Base-by-base conservation (phyloP, 129 eudicot species). In the Heracleum sosnowskyi region DNA sequence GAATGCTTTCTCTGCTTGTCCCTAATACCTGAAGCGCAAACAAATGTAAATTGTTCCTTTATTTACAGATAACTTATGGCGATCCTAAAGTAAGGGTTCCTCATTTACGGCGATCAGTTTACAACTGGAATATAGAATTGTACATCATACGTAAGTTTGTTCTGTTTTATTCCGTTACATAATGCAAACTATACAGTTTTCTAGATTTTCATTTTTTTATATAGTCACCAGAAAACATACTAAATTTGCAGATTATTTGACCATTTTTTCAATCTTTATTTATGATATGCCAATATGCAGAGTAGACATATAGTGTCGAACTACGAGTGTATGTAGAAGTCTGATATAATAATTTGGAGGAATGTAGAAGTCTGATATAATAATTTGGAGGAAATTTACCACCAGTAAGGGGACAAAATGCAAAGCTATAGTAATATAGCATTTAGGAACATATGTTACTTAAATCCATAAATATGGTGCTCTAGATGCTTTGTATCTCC, bases 61-160 rank as follows among this genome's bases (percentile, higher is more conserved):
- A 40, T 84, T 79, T 83, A 78, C 96, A 95, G 98, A 88, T 95
- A 85, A 95, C 98, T 40, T 95, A 95, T 83, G 98, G 98, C 80
- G 97, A 95, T 84, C 98, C 98, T 49, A 84, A 82, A 1, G 97
- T 85, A 70, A 91, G 98, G 81, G 89, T 90, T 80, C 88, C 97
- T 81, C 91, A 88, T 86, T 76, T 95, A 79, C 86, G 82, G 76
- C 84, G 90, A 77, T 82, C 93, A 42, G 91, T 84, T 72, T 90
- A 91, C 89, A 95, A 87, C 69, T 95, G 98, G 98, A 87, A 87
- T 78, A 87, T 91, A 73, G 96, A 88, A 76, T 80, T 95, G 73
- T 91, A 91, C 78, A 86, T 88, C 77, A 88, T 95, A 84, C 92
- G 98, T 95, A 79, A 90, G 98, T 85, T 46, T 72, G 1, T 46